Evolutionary conservation across 2,329 filamentous ascomycete species (phyloP).

Genomic region (Ceratocystis lukuohia): DNA sequence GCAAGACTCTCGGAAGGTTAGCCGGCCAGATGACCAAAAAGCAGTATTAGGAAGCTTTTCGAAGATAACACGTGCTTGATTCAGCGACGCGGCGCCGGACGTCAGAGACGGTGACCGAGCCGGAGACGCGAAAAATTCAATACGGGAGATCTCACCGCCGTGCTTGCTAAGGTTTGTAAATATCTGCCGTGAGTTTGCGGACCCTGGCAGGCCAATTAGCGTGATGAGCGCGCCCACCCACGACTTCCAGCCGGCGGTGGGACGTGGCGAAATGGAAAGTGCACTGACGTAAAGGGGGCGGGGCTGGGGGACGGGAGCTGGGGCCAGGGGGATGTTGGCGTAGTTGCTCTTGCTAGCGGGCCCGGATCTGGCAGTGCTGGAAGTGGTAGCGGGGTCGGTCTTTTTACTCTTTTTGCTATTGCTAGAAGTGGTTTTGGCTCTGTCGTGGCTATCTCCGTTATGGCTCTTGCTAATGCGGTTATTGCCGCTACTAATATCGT

Average conservation of each 20-base stretch:
- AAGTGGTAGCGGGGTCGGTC: too few species aligned
- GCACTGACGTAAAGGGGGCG: not conserved
- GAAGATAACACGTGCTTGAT: not conserved
- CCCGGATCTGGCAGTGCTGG: not conserved
- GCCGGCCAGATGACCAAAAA: slow-evolving; percentile 5
- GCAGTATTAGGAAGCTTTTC: not conserved
- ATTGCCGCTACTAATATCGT: too few species aligned
- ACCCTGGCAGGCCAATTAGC: not conserved
- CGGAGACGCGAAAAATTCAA: not conserved
- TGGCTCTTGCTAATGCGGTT: too few species aligned
- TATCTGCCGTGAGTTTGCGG: not conserved
- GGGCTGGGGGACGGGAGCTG: not conserved
- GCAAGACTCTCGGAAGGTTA: not conserved
- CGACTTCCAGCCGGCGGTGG: slow-evolving; percentile 1
- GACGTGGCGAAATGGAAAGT: not conserved
- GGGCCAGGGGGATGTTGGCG: not conserved
- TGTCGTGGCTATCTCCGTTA: too few species aligned
- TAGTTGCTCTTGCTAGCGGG: not conserved
- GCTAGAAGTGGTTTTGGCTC: too few species aligned
- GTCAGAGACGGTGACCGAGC: not conserved
- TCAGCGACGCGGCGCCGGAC: not conserved
- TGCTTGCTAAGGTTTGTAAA: not conserved
- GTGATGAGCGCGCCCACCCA: slow-evolving; percentile 5
- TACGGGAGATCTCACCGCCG: slow-evolving; percentile 2
- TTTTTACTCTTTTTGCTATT: too few species aligned